Conservation (phyloP, 805 yeast species). For the Yamadazyma takamatsuzukensis region DNA sequence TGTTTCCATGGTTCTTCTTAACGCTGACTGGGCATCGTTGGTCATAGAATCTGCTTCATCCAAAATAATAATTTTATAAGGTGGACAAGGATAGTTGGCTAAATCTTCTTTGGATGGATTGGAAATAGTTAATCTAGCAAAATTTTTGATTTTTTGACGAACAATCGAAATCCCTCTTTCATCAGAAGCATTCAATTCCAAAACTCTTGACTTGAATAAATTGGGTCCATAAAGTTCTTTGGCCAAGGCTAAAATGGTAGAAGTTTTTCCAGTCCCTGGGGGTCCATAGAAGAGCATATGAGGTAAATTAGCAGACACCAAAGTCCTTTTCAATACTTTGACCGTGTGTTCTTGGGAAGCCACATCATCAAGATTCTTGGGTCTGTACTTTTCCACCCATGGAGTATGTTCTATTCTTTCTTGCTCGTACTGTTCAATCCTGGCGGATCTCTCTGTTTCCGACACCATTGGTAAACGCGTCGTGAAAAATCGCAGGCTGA, state of each 20-base stretch:
- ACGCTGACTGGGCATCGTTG: conserved; percentile 90
- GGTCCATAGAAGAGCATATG: conserved; percentile 93
- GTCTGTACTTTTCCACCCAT: conserved; percentile 95
- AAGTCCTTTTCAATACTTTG: conserved; percentile 71
- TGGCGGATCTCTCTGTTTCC: conserved; percentile 5
- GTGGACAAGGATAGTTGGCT: conserved; percentile 88
- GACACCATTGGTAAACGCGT: conserved; percentile 2
- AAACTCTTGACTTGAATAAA: conserved; percentile 63
- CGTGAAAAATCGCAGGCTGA: background rate
- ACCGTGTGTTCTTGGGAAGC: conserved; percentile 92
- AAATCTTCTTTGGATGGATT: conserved; percentile 70
- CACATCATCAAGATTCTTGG: conserved; percentile 79
- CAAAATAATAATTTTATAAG: conserved; percentile 85
- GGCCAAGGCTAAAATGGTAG: conserved; percentile 80
- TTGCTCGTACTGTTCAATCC: conserved; percentile 25
- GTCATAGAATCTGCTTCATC: conserved; percentile 99
- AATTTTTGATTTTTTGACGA: conserved; percentile 77
- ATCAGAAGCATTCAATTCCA: conserved; percentile 86
- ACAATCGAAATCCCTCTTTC: conserved; percentile 89
- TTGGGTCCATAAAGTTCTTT: conserved; percentile 72
- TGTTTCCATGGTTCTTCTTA: conserved; percentile 83
- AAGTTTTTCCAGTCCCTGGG: conserved; percentile 91
- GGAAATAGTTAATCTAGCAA: conserved; percentile 82
- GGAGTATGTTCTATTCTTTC: conserved; percentile 59
- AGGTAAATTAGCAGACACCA: conserved; percentile 79